Evolutionary conservation across 441 rosid genomes (phyloP), one percentile per base, ranked within the genome.

Genomic region (Gossypium gossypioides): DNA sequence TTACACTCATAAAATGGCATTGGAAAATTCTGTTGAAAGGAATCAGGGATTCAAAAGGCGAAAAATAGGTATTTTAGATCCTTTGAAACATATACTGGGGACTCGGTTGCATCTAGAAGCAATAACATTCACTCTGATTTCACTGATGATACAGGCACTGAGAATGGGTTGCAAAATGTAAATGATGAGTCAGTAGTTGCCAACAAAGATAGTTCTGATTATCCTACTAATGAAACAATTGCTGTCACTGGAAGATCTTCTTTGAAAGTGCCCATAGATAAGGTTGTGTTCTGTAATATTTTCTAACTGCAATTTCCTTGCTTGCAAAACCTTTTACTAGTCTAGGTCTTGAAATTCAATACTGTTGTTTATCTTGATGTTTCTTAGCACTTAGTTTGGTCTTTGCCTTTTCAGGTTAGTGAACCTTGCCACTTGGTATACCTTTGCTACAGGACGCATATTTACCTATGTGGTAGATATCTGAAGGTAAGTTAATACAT

Each of bases 381-480:
- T 57, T 40, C n/a, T 48, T 72, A 59, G 74, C 60, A 66, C 15
- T 25, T 3, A 9, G 63, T 63, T 59, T 71, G 71, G 24, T 5
- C 71, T 62, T 73, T 34, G 16, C 25, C 25, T 60, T 76, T 74
- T 63, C 72, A 92, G 97, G 87, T 84, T 50, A 82, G 79, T 68
- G 84, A 84, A 79, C 96, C 97, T 78, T 89, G 95, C 86, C 58
- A 55, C 76, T 74, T 90, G 88, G 85, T 79, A 37, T 77, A 85
- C 71, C 76, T 69, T 50, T 89, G 91, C 87, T 73, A 79, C 84
- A 87, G 86, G 84, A 85, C 83, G 59, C 86, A 92, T 71, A 79
- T 94, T 75, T 94, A 77, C 78, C 78, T 94, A 57, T 91, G 96
- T 81, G 99, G 97, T 67, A 88, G 99, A 79, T 94, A 94, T 84